Evolutionary conservation across 352 stramenopile species (phyloP), one percentile per base, ranked within the genome.

Genomic region (Globisporangium apiculatum): DNA sequence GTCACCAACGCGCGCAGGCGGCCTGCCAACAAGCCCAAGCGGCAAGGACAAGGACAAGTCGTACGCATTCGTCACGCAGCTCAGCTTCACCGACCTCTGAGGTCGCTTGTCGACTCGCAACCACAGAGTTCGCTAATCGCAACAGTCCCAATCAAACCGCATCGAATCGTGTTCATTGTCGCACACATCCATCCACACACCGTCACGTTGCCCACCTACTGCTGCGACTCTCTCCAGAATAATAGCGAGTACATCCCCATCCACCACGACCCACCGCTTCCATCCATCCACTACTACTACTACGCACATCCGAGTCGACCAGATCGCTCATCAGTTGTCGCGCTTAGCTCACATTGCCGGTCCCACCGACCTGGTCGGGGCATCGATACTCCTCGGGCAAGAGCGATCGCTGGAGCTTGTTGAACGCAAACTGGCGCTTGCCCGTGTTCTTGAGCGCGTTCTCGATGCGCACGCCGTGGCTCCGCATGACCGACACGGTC

Each of bases 361-460:
- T 86, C 59, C 85, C 85, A 48, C 81, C 83, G 51, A 91, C 79
- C 48, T 90, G 79, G 59, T 95, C 83, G 31, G 86, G 86, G 71
- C 83, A 94, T 14, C 83, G 73, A 58, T 95, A 95, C 35, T 94
- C 84, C 52, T 93, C 85, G 0, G 86, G 86, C 47, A 95, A 71
- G 15, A 92, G 62, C 59, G 83, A 93, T n/a, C 84, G 79, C 65
- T 95, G 86, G 47, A 95, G 66, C 61, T 89, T 91, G 68, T 94
- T 95, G 72, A 95, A 95, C 14, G 86, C 86, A 56, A 93, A 95
- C 56, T 85, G 70, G 9, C 82, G 82, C 71, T 94, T 94, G 72
- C 86, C 86, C 10, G 84, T 94, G 67, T 95, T 95, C 76, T 94
- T 95, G 53, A 93, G 69, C 17, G 86, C 84, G 57, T 95, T 95